Percentiles rank a stretch among this genome's conserved stretches.
These are phyloP conservation scores for Xylariaceae sp. DNA, from an alignment of 2,329 filamentous ascomycete genomes.

Conservation along the genomic window DNA sequence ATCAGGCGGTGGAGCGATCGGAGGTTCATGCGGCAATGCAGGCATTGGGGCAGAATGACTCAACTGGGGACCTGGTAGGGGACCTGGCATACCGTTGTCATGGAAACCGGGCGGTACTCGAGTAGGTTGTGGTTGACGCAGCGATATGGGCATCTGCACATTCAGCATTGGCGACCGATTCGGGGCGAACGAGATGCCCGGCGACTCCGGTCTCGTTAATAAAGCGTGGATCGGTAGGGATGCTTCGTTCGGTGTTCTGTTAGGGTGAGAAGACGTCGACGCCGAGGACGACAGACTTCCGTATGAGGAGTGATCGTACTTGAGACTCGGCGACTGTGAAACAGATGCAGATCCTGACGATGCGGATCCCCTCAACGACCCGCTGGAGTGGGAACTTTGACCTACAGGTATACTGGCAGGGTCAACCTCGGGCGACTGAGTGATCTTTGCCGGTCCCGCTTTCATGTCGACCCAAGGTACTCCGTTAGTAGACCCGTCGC, in stretches of 20 bases:
- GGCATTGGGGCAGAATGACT: constrained; percentile 12
- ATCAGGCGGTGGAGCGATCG: constrained; percentile 15
- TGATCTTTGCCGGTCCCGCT: constrained; percentile 11
- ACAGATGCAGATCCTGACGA: constrained; percentile 24
- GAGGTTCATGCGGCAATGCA: not conserved
- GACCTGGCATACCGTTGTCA: constrained; percentile 20
- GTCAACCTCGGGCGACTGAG: constrained; percentile 27
- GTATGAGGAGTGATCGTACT: constrained; percentile 34
- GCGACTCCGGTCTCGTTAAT: constrained; percentile 36
- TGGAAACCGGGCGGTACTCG: constrained; percentile 11
- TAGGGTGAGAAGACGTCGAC: constrained; percentile 36
- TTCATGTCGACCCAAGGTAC: constrained; percentile 29
- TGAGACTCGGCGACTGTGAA: constrained; percentile 38
- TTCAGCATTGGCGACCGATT: constrained; percentile 8
- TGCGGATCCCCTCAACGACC: constrained; percentile 12
- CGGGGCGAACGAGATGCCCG: constrained; percentile 18
- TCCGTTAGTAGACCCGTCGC: constrained; percentile 12
- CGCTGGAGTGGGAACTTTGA: constrained; percentile 3
- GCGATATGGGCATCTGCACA: constrained; percentile 21
- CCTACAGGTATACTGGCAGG: constrained; percentile 20
- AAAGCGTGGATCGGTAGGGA: constrained; percentile 51
- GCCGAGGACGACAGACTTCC: constrained; percentile 38
- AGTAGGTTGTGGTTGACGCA: constrained; percentile 19
- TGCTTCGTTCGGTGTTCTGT: constrained; percentile 45
- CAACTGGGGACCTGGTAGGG: constrained; percentile 9